phyloP scores from a whole-genome alignment of 1,284 basidiomycete genomes.

The Moesziomyces sp. region DNA sequence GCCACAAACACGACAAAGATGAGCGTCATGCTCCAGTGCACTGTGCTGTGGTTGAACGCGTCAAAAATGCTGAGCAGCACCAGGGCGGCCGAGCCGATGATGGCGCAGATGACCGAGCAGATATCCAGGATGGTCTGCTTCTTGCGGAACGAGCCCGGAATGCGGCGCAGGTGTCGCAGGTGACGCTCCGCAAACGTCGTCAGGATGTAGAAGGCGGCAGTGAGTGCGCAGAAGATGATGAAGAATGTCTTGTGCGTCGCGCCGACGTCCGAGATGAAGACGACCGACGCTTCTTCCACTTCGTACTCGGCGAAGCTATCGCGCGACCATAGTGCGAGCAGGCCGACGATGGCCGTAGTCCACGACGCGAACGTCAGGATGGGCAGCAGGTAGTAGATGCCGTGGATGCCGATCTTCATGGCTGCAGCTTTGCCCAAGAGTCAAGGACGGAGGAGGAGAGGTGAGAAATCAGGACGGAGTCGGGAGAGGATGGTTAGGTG shows the following conservation, averaged over 20 bases:
- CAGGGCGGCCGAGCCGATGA: slow-evolving; percentile 69
- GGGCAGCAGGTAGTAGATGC: slow-evolving; percentile 47
- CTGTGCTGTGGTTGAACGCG: slow-evolving; percentile 68
- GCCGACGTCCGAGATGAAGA: slow-evolving; percentile 71
- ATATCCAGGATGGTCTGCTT: slow-evolving; percentile 69
- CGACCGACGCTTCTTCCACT: slow-evolving; percentile 67
- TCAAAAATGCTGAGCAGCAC: slow-evolving; percentile 69
- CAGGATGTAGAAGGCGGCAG: slow-evolving; percentile 64
- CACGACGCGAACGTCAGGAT: slow-evolving; percentile 51
- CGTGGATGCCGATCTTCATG: slow-evolving; percentile 47
- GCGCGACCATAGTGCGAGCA: slow-evolving; percentile 68
- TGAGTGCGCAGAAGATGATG: slow-evolving; percentile 55
- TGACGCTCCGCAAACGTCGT: slow-evolving; percentile 70
- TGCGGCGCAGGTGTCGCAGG: slow-evolving; percentile 70
- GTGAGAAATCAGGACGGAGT: neutral
- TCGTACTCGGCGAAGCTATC: slow-evolving; percentile 68
- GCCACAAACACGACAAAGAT: slow-evolving; percentile 71
- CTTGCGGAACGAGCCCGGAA: slow-evolving; percentile 69
- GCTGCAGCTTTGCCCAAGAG: neutral
- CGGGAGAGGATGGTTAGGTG: neutral
- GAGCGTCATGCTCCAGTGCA: slow-evolving; percentile 71
- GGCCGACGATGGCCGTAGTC: slow-evolving; percentile 56
- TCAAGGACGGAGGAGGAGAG: neutral
- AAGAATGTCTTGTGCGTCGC: slow-evolving; percentile 66
- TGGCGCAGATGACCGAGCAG: slow-evolving; percentile 69